Base-by-base conservation (phyloP, 352 stramenopile genomes). In the Phytophthora pseudosyringae region DNA sequence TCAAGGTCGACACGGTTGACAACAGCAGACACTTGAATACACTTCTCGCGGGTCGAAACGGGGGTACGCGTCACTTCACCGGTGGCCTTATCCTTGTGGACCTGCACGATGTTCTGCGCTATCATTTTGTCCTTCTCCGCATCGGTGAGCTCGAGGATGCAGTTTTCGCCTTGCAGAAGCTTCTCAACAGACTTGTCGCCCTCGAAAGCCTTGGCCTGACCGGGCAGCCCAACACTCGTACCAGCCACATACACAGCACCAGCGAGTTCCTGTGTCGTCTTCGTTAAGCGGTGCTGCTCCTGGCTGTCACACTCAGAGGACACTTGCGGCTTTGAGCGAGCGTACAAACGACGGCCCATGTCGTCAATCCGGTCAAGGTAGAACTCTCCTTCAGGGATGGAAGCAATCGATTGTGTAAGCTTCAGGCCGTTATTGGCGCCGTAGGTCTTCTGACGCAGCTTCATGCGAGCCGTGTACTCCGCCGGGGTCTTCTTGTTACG, bases 301-400 rank as follows among this genome's bases (percentile, higher is more conserved):
- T 61, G 51, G 6, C 50, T 48, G 13, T 68, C 45, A 6, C 18
- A 18, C 13, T 67, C 53, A 15, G 38, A 16, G 9, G 33, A 18
- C 13, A 44, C 48, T 47, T 50, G 21, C 5, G 44, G 13, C 29
- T 67, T 59, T 11, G 67, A 65, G 11, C 56, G 50, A 65, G 81
- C 87, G 76, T 99, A 99, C 16, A 80, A 88, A 58, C 96, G 82
- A 12, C 85, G 81, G 64, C 88, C 97, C 75, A 90, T 89, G 6
- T 84, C 83, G 59, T 98, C 89, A 59, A 98, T 96, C n/a, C 70
- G 69, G 41, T 90, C 87, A 11, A 99, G 82, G 66, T 97, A 98
- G 76, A 96, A 99, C 1, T 93, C 89, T 47, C 92, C 95, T 15
- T 76, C 73, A 47, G 77, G 81, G 36, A 97, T 76, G 11, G 75